These are phyloP conservation scores for Trichoderma endophyticum DNA, from an alignment of 2,329 filamentous ascomycete species.

Conservation along the genomic window DNA sequence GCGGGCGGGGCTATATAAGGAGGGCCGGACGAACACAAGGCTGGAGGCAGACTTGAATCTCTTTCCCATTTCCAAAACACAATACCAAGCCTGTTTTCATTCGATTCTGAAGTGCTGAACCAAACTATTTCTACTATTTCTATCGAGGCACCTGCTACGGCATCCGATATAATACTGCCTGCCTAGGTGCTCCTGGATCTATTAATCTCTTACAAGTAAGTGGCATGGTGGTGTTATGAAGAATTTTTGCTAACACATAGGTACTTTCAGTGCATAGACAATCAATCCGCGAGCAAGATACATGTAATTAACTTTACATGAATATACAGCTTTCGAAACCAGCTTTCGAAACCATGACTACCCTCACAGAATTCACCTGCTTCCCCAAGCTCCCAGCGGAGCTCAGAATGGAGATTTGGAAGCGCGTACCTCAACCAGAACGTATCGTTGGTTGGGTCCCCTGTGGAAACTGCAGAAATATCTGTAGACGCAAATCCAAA, in stretches of 20 bases:
- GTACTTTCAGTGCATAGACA: not conserved
- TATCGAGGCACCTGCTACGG: not conserved
- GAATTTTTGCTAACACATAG: not conserved
- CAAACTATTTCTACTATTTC: not conserved
- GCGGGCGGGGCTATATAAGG: not conserved
- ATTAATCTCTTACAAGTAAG: not conserved
- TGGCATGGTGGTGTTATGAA: not conserved
- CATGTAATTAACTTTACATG: not conserved
- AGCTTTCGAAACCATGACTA: not conserved
- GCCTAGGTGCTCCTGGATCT: not conserved
- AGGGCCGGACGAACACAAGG: not conserved
- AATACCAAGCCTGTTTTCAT: not conserved
- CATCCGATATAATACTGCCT: not conserved
- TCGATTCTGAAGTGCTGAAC: not conserved
- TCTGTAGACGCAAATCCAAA: not conserved
- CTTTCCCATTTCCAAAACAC: not conserved
- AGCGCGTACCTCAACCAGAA: constrained; percentile 3
- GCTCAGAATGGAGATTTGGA: constrained; percentile 13
- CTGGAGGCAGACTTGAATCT: not conserved
- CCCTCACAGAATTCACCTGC: not conserved
- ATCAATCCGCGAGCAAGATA: not conserved
- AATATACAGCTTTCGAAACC: not conserved
- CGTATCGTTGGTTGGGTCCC: constrained; percentile 16
- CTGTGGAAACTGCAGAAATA: constrained; percentile 1
- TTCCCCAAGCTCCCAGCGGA: constrained; percentile 7